phyloP scores from a whole-genome alignment of 164 flowering plant species.

The Aristolochia californica region DNA sequence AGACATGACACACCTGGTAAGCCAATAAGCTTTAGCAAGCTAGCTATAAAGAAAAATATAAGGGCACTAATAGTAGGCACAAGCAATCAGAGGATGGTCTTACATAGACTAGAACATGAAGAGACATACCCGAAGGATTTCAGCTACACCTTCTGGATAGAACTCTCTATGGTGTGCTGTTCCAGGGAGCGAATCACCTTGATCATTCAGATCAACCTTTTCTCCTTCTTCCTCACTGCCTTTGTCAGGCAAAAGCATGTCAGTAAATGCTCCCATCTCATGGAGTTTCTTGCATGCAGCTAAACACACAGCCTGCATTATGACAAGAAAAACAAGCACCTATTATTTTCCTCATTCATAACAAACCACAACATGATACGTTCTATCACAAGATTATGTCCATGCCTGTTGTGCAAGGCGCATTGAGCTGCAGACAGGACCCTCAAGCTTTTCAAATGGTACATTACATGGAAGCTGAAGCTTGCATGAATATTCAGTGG shows the following conservation, averaged over 20 bases:
- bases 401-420: conserved; percentile 94
- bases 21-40: no score
- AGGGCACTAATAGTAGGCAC: background rate
- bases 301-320: conserved; percentile 81
- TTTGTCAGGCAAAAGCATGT: conserved; percentile 98
- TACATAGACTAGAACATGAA: conserved; percentile 4
- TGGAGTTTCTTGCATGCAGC: conserved; percentile 99
- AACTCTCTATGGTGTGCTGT: conserved; percentile 97
- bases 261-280: conserved; percentile 99
- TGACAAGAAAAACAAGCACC: background rate
- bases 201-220: conserved; percentile 64
- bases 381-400: background rate
- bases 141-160: conserved; percentile 98
- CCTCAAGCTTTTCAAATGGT: conserved; percentile 93
- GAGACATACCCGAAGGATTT: conserved; percentile 62
- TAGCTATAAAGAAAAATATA: background rate
- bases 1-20: background rate
- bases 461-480: conserved; percentile 99
- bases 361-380: conserved; percentile 1
- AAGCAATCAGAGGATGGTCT: no score
- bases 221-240: conserved; percentile 80
- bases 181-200: conserved; percentile 89
- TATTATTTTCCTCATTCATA: no score
- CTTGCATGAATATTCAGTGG: conserved; percentile 84
- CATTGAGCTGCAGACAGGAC: conserved; percentile 90